Conservation (phyloP, 208 protist genomes). For the Borovskyia barvae region DNA sequence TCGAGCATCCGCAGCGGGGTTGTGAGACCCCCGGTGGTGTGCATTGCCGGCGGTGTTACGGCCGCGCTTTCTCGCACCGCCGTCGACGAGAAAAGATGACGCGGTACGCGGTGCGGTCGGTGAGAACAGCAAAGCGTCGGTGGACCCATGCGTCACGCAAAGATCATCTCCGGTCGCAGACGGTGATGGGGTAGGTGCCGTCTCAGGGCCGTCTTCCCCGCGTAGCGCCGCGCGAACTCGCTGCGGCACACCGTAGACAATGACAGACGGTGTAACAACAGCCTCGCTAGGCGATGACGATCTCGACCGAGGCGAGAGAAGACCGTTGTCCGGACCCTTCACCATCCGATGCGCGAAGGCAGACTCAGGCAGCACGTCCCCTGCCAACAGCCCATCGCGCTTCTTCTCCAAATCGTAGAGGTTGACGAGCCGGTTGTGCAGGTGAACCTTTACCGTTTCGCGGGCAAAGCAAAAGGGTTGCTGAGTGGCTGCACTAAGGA, state of each 20-base stretch:
- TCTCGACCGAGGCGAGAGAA: too few relatives aligned
- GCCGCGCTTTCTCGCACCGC: too few relatives aligned
- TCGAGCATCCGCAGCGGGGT: too few relatives aligned
- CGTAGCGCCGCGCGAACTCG: neutral
- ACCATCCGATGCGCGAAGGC: constrained; percentile 16
- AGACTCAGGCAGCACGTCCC: constrained; percentile 9
- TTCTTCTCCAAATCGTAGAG: constrained; percentile 4
- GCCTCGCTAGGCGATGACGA: too few relatives aligned
- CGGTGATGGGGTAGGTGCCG: neutral
- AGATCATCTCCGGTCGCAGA: too few relatives aligned
- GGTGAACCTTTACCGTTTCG: constrained; percentile 33
- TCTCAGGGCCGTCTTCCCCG: neutral
- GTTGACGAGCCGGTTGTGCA: constrained; percentile 16
- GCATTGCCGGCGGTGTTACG: too few relatives aligned
- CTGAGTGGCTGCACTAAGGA: constrained; percentile 32
- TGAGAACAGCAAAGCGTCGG: too few relatives aligned
- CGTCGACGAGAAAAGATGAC: too few relatives aligned
- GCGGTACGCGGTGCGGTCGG: too few relatives aligned
- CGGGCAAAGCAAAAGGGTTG: constrained; percentile 33
- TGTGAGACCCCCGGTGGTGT: too few relatives aligned
- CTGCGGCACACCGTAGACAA: constrained; percentile 21
- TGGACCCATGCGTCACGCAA: too few relatives aligned
- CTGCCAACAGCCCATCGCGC: neutral
- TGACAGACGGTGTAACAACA: constrained; percentile 6
- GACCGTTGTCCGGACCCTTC: too few relatives aligned